These are phyloP conservation scores for Tulasnella sp. DNA, from an alignment of 768 basidiomycete species.

Conservation along the genomic window DNA sequence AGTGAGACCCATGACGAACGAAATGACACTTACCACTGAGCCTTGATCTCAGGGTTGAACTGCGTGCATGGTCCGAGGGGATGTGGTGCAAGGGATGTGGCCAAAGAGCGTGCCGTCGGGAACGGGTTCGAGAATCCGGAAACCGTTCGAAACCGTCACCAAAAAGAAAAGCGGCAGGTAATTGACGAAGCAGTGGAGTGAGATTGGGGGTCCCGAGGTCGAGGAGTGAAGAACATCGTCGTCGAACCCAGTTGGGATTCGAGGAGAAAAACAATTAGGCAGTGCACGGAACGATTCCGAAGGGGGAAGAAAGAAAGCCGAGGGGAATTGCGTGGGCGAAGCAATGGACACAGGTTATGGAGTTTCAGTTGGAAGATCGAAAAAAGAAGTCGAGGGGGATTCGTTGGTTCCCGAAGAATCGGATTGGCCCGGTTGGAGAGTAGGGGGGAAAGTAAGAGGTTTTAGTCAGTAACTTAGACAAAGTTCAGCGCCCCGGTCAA, in stretches of 20 bases:
- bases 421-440: not conserved
- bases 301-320: not conserved
- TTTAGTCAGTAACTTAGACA: not conserved
- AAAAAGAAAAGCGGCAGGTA: not conserved
- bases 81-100: not conserved
- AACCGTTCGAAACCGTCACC: not conserved
- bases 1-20: not conserved
- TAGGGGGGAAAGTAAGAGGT: not conserved
- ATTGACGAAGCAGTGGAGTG: not conserved
- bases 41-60: conserved; percentile 4
- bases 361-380: not conserved
- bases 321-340: not conserved
- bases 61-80: not conserved
- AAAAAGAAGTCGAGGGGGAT: not conserved
- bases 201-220: conserved; percentile 8
- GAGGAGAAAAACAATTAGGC: not conserved
- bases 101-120: not conserved
- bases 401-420: not conserved
- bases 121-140: not conserved
- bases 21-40: conserved; percentile 10
- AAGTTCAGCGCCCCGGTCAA: not conserved
- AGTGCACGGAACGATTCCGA: conserved; percentile 3
- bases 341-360: not conserved
- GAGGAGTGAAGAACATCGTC: not conserved
- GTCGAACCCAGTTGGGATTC: not conserved